phyloP scores from a whole-genome alignment of 176 grass and related monocot species.

The Oryza punctata region DNA sequence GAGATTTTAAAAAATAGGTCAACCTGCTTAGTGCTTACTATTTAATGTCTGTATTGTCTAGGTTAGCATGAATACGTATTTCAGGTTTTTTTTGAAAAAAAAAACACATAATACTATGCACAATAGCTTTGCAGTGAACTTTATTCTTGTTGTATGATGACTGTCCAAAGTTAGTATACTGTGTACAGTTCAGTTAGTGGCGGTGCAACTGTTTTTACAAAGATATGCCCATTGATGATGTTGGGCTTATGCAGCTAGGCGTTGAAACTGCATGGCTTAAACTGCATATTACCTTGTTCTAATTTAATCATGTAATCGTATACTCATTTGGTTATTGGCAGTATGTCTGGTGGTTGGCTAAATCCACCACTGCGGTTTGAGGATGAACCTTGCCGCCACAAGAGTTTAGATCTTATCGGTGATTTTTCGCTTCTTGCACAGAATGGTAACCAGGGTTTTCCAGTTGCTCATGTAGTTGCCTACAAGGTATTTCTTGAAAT shows the following conservation, averaged over 20 bases:
- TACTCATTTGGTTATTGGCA: conserved; percentile 49
- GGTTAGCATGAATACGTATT: conserved; percentile 8
- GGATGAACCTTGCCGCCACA: conserved; percentile 90
- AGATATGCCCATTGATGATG: background rate
- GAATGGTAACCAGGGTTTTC: conserved; percentile 85
- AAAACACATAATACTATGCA: background rate
- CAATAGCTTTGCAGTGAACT: background rate
- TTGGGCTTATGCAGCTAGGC: background rate
- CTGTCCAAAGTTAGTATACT: background rate
- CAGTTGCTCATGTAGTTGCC: conserved; percentile 72
- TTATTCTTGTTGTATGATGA: background rate
- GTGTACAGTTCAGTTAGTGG: background rate
- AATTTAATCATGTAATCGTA: conserved; percentile 30
- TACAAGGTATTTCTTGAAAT: conserved; percentile 76
- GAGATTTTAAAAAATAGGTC: conserved; percentile 25
- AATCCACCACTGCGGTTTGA: conserved; percentile 84
- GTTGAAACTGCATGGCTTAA: conserved; percentile 12
- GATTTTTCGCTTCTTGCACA: conserved; percentile 90
- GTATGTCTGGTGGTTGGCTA: conserved; percentile 70
- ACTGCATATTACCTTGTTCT: conserved; percentile 9
- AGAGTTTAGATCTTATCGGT: conserved; percentile 89
- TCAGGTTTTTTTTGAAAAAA: background rate
- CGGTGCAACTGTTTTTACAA: background rate
- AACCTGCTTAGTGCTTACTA: background rate
- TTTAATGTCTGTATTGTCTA: conserved; percentile 3